A percentile compares a stretch with the other conserved stretches of the same genome.
These are phyloP conservation scores for Cordia subcordata DNA, from an alignment of 257 asterid species.

Conservation along the genomic window DNA sequence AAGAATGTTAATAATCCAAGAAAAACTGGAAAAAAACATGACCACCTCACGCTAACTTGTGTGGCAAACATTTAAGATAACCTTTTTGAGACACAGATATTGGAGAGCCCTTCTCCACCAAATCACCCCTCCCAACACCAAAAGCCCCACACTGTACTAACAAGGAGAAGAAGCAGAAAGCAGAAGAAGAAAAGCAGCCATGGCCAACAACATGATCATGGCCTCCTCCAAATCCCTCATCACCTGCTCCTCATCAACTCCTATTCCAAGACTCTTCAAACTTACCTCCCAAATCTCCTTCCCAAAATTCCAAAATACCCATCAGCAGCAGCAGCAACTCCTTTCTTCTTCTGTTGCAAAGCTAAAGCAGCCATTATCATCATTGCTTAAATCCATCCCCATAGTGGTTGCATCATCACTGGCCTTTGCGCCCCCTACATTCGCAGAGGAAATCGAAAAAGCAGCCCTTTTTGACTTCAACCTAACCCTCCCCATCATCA, in stretches of 20 bases:
- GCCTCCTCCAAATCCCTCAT: slow-evolving; percentile 56
- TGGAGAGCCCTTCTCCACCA: slow-evolving; percentile 2
- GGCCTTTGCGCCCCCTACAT: slow-evolving; percentile 66
- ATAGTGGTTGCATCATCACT: slow-evolving; percentile 59
- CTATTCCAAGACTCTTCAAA: slow-evolving; percentile 38
- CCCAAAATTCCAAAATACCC: slow-evolving; percentile 36
- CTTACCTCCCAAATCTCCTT: slow-evolving; percentile 24
- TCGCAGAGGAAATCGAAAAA: slow-evolving; percentile 73
- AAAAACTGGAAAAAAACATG: background rate
- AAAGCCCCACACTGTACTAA: background rate
- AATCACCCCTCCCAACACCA: background rate
- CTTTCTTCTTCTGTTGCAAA: slow-evolving; percentile 7
- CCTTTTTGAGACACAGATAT: slow-evolving; percentile 31
- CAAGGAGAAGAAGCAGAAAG: background rate
- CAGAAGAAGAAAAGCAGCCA: slow-evolving; percentile 29
- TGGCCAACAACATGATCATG: slow-evolving; percentile 81
- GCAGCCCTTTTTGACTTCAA: slow-evolving; percentile 84
- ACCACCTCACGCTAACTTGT: slow-evolving; percentile 37
- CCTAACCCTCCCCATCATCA: slow-evolving; percentile 82
- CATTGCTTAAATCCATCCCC: slow-evolving; percentile 20
- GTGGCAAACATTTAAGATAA: slow-evolving; percentile 54
- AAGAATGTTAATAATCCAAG: no score
- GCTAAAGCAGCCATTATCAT: background rate
- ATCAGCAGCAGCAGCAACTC: slow-evolving; percentile 24
- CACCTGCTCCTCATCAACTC: slow-evolving; percentile 24